Base-by-base conservation (phyloP, 2,329 filamentous ascomycete species). In the Lecanicillium sp. region DNA sequence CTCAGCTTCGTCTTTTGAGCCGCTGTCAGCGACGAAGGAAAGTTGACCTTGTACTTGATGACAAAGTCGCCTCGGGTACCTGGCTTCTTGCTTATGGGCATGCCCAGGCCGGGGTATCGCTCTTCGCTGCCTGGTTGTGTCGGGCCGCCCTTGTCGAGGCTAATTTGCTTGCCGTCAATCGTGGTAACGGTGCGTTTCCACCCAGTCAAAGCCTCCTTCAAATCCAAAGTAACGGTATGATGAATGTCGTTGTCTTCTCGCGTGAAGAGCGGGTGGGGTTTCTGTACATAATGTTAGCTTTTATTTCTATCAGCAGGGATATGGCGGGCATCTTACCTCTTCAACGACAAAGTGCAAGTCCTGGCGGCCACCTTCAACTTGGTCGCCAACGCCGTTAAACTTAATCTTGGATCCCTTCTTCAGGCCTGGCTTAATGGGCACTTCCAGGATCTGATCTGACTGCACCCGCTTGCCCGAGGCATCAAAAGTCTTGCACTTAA, bases 331-430 rank as follows among this genome's bases (percentile, higher is more conserved):
- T 33, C 81, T 70, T 77, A 89, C 87, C 82, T 96, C 90, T 62
- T 88, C 84, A 17, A 98, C 77, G 42, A 98, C 83, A 53, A 98
- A 94, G 60, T 96, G 89, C 37, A 98, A 64, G 62, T 98, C 92
- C 61, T 98, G 92, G 43, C 88, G 86, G 12, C 90, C 90, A 30
- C 92, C 92, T 56, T 97, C 92, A 45, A 95, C 88, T 60, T 97
- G 89, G 61, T 98, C 92, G 10, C 92, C 92, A n/a, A 98, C 89
- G 30, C 90, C 88, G 56, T 85, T 86, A 58, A 95, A 98, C 65
- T 96, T 96, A 64, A 98, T 95, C 72, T 97, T 98, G 55, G 87
- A 94, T 20, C 92, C 92, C 52, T 94, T 89, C 67, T 97, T 96
- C 62, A 97, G 67, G 43, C 92, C 92, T 5, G 87, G 81, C 67